Evolutionary conservation across 257 asterid genomes (phyloP).

Genomic region (Anisodus tanguticus): DNA sequence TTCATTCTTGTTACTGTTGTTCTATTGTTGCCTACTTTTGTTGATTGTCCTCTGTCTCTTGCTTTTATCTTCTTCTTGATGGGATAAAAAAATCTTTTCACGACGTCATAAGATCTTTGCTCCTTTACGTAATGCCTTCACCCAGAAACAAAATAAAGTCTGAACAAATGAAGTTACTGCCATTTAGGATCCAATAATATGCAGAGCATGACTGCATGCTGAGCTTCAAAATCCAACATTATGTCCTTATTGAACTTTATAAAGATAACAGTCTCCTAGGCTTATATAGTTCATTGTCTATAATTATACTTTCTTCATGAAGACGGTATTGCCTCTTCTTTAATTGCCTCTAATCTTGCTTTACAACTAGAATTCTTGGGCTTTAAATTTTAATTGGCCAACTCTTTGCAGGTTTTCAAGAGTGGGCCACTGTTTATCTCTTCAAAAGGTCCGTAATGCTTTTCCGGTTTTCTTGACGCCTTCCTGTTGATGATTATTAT

Average conservation of each 20-base stretch:
- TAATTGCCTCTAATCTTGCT: constrained; percentile 25
- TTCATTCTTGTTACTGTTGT: constrained; percentile 3
- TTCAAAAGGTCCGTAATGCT: constrained; percentile 73
- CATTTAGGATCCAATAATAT: constrained; percentile 22
- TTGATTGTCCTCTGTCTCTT: background rate
- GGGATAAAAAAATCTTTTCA: background rate
- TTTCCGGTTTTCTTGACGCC: constrained; percentile 1
- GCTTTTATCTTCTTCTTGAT: constrained; percentile 20
- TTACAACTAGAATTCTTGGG: constrained; percentile 31
- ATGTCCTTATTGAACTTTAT: background rate
- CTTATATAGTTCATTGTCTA: background rate
- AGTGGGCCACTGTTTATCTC: constrained; percentile 97
- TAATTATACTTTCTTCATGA: background rate
- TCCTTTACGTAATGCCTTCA: constrained; percentile 15
- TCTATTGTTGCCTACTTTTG: constrained; percentile 3
- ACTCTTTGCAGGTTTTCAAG: constrained; percentile 86
- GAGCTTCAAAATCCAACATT: background rate
- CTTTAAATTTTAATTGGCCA: constrained; percentile 21
- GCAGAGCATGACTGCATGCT: background rate
- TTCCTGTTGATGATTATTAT: constrained; percentile 1
- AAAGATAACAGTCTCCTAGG: background rate
- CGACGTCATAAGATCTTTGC: background rate
- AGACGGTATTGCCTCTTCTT: background rate
- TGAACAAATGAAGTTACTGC: background rate
- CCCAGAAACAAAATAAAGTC: constrained; percentile 2